A percentile compares a stretch with the other conserved stretches of the same genome.
These are phyloP conservation scores for Eucalyptus marginata DNA, from an alignment of 345 rosid species.

Conservation along the genomic window DNA sequence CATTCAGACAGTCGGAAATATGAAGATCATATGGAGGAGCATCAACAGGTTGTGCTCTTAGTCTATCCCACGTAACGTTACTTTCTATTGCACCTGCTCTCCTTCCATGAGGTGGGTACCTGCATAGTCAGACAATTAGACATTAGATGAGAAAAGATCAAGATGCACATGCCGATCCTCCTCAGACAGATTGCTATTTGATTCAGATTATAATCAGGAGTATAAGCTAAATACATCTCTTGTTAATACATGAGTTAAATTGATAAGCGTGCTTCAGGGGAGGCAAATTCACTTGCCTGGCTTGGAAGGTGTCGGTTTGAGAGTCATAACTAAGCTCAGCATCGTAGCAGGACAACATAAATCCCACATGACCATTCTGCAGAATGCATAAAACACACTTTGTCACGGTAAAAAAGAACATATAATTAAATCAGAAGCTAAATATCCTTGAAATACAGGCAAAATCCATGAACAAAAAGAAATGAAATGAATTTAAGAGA, in stretches of 20 bases:
- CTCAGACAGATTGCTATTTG: neutral
- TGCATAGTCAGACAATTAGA: constrained; percentile 8
- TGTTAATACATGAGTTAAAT: neutral
- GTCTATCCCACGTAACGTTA: constrained; percentile 66
- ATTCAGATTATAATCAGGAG: neutral
- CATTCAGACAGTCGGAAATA: constrained; percentile 51
- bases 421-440: neutral
- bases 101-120: constrained; percentile 83
- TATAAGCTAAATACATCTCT: neutral
- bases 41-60: constrained; percentile 67
- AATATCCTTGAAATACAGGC: neutral
- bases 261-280: neutral
- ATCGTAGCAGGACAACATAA: constrained; percentile 93
- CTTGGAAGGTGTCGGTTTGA: constrained; percentile 59
- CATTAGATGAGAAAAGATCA: neutral
- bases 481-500: neutral
- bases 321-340: constrained; percentile 78
- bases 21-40: constrained; percentile 60
- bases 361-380: constrained; percentile 92
- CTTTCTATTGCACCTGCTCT: constrained; percentile 46
- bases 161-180: neutral
- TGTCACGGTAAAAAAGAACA: neutral
- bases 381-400: neutral
- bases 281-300: constrained; percentile 37
- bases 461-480: neutral